phyloP scores from a whole-genome alignment of 2,329 filamentous ascomycete species.

The Trichoderma harzianum region DNA sequence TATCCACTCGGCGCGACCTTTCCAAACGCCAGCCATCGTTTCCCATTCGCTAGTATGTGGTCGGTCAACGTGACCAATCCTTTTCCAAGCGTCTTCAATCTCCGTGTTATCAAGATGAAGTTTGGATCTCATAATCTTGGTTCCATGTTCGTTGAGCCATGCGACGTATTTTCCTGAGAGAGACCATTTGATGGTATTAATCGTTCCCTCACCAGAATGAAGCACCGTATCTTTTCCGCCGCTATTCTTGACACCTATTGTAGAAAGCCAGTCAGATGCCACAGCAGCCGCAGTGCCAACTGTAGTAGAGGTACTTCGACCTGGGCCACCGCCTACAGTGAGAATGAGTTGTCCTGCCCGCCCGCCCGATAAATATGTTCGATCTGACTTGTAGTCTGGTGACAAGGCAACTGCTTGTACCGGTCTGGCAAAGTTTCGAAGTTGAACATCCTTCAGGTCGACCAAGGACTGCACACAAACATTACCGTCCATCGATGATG shows the following conservation, averaged over 20 bases:
- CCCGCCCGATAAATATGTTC: constrained; percentile 86
- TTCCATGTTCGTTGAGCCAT: constrained; percentile 95
- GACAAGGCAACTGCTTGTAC: constrained; percentile 92
- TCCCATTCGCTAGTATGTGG: constrained; percentile 88
- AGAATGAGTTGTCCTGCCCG: constrained; percentile 83
- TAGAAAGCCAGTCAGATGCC: constrained; percentile 86
- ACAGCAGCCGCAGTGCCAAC: constrained; percentile 77
- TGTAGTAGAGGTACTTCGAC: constrained; percentile 83
- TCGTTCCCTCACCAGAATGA: constrained; percentile 87
- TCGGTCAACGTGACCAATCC: constrained; percentile 86
- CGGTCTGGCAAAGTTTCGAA: constrained; percentile 90
- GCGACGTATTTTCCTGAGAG: constrained; percentile 86
- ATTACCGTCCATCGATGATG: constrained; percentile 92
- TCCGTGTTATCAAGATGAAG: constrained; percentile 73
- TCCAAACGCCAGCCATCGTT: constrained; percentile 95
- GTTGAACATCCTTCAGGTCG: constrained; percentile 82
- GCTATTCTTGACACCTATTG: constrained; percentile 69
- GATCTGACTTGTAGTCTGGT: constrained; percentile 87
- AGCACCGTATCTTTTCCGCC: constrained; percentile 81
- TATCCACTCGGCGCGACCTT: constrained; percentile 87
- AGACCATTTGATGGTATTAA: constrained; percentile 93
- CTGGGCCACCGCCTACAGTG: constrained; percentile 75
- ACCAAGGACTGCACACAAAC: constrained; percentile 86
- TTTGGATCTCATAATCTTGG: constrained; percentile 95
- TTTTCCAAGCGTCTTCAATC: constrained; percentile 84